Base-by-base conservation (phyloP, 2,329 filamentous ascomycete genomes). In the Colletotrichum siamense region DNA sequence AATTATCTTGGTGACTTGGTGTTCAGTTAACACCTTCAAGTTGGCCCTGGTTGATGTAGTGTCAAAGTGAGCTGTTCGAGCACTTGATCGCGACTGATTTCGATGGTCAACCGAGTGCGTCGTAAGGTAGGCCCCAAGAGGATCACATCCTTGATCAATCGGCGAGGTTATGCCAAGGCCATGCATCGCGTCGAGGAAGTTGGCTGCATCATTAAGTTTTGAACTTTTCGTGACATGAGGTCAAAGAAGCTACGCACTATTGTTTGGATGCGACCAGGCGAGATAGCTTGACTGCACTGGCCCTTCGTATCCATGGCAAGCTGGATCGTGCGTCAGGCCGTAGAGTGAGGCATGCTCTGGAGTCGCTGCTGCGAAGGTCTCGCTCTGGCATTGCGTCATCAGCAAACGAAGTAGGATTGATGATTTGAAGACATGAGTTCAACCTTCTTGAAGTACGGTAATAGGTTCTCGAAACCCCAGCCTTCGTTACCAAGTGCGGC, bases 401-500 rank as follows among this genome's bases (percentile, higher is more conserved):
- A 66, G 32, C 8, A 16, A 34, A 8, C 2, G 13, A 30, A 13
- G 3, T 13, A 13, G 26, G 24, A n/a, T 9, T 5, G n/a, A 52
- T 36, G 26, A 5, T 15, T 24, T n/a, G 15, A 16, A n/a, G n/a
- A 10, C 18, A 26, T 12, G 10, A 18, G 22, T 13, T n/a, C 28
- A 39, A 84, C 86, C 73, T 79, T 79, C 62, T 67, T 79, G 78
- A 83, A 83, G 16, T 79, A 80, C 28, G 68, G 75, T 3, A 85
- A 80, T 67, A 90, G 82, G 13, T 79, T 79, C 0, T 81, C 57
- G 81, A 83, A 86, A 26, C 81, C 80, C 85, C 85, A 86, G 0
- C 84, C 84, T 2, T 76, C 64, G 55, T 83, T 84, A 0, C 83
- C 83, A 9, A 84, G 78, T 1, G 79, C 79, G 26, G 80, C 83